A percentile compares a stretch with the other conserved stretches of the same genome.
phyloP scores from a whole-genome alignment of 2,329 filamentous ascomycete genomes.

The Botryotinia calthae region DNA sequence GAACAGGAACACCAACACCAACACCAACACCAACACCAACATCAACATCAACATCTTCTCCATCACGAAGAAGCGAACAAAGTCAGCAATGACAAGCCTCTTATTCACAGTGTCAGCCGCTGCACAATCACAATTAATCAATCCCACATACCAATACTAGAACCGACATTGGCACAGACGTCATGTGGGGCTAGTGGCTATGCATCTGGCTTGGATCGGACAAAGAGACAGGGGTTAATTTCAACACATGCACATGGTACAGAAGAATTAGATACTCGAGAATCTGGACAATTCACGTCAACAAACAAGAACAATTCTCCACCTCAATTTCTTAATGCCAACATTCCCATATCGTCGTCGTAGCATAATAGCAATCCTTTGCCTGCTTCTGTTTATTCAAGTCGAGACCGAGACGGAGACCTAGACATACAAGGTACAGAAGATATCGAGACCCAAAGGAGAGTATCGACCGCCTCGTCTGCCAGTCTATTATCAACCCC shows the following conservation, averaged over 20 bases:
- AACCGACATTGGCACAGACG: slow-evolving; percentile 1
- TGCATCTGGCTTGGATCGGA: not conserved
- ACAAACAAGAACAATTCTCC: not conserved
- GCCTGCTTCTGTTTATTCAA: not conserved
- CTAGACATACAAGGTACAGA: not conserved
- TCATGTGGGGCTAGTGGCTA: slow-evolving; percentile 5
- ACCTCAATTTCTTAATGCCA: not conserved
- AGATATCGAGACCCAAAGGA: not conserved
- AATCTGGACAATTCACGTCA: not conserved
- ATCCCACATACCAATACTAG: not conserved
- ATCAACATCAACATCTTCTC: not conserved
- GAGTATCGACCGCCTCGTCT: not conserved
- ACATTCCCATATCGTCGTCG: not conserved
- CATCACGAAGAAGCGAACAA: not conserved
- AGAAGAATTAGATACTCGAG: not conserved
- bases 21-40: not conserved
- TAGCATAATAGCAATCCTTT: not conserved
- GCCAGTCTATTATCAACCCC: not conserved
- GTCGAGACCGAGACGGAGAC: not conserved
- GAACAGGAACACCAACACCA: not conserved
- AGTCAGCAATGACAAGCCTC: not conserved
- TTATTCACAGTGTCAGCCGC: not conserved
- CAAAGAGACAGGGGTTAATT: slow-evolving; percentile 16
- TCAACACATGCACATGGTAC: slow-evolving; percentile 5
- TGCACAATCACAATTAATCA: not conserved